phyloP scores from a whole-genome alignment of 176 grass and related monocot species.

The Alopecurus myosuroides region DNA sequence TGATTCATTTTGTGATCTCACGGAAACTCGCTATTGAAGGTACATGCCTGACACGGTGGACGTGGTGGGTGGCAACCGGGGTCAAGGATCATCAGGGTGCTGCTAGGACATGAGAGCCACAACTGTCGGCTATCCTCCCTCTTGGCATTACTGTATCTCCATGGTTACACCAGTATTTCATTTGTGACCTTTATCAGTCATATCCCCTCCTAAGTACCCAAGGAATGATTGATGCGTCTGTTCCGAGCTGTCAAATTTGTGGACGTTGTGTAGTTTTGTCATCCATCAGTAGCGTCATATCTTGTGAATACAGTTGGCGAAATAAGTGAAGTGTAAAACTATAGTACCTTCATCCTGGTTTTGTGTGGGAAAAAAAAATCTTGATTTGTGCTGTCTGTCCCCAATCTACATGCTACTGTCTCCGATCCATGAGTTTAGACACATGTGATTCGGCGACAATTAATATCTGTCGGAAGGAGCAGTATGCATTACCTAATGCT shows the following conservation, averaged over 20 bases:
- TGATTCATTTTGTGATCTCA: not conserved
- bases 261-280: constrained; percentile 52
- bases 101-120: constrained; percentile 40
- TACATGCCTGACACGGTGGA: constrained; percentile 86
- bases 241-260: constrained; percentile 25
- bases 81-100: constrained; percentile 63
- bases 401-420: not conserved
- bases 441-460: too few species aligned
- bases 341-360: constrained; percentile 8
- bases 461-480: too few species aligned
- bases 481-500: too few species aligned
- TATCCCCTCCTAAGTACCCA: constrained; percentile 35
- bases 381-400: not conserved
- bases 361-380: not conserved
- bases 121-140: not conserved
- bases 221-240: constrained; percentile 20
- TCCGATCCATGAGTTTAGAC: too few species aligned
- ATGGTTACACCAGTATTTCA: constrained; percentile 29
- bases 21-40: constrained; percentile 27
- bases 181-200: constrained; percentile 41
- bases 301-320: constrained; percentile 44
- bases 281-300: constrained; percentile 26
- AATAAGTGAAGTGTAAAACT: constrained; percentile 54
- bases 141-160: not conserved
- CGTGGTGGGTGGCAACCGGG: constrained; percentile 52